Base-by-base conservation (phyloP, 225 moss, liverwort and hornwort species). In the Polytrichum commune region DNA sequence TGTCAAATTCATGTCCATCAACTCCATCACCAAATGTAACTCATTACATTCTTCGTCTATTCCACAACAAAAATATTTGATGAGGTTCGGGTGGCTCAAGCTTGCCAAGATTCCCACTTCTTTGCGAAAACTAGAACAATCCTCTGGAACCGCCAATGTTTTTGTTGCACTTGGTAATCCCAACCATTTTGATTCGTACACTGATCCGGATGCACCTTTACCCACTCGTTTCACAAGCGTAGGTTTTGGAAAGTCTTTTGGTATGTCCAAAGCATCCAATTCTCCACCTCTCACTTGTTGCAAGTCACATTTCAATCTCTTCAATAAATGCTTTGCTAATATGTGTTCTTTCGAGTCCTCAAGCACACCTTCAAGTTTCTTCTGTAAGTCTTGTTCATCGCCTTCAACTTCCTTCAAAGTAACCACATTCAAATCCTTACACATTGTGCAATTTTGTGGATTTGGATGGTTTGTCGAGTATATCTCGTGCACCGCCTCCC, bases 241-340 rank as follows among this genome's bases (percentile, higher is more conserved):
- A 5, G 63, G 63, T 25, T 63, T 63, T 26, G 18, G 4, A 10
- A 20, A 54, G 27, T 68, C 54, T 9, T 16, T 16, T 4, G 68
- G 54, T 54, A 55, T 22, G 18, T 38, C 26, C 23, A 55, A 13
- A 26, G 7, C 24, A 23, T 68, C 24, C 10, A 68, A 19, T 55
- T 53, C 54, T 26, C 27, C 68, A 4, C 68, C 68, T 54, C 27
- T 9, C 5, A 76, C 65, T 29, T 71, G 61, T 60, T 75, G 71
- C 63, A 54, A 29, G 27, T 22, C 30, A 68, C 77, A 33, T 33
- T 33, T 72, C 23, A 85, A 57, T 57, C 63, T 79, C 74, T 70
- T 62, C 3, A 85, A 72, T 57, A 85, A 69, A 10, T 78, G 75
- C 18, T 76, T 65, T 54, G 73, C 85, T 9, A 85, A 76, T 32